Evolutionary conservation across 1,284 basidiomycete genomes (phyloP), one percentile per base, ranked within the genome.

Genomic region (Puccinia triticina): DNA sequence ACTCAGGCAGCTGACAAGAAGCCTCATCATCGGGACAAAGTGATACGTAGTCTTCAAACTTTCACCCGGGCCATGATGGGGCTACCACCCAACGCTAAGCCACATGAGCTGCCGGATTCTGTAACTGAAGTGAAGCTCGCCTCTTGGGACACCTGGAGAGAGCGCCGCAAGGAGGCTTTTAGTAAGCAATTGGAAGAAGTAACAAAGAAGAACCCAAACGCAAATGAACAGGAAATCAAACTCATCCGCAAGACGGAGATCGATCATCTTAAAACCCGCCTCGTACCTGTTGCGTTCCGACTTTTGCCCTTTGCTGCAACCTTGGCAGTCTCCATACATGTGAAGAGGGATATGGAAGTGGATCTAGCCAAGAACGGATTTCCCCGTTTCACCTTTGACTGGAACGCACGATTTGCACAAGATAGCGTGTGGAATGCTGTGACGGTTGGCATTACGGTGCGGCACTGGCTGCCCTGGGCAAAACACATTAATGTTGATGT

Each of bases 41-140:
- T 67, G 10, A 16, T 67, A 18, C 64, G 64, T 43, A 67, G 64
- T 67, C 64, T 67, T 43, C 64, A 67, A 40, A 37, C 64, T 43
- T 67, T 67, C 64, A 67, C 64, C 32, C 32, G 64, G 40, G 64
- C 64, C 29, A 67, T 67, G 32, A 67, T 67, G 64, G 64, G 64
- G 11, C 64, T 67, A 21, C 64, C 29, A 37, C 12, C 21, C 40
- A 34, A 67, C 32, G 32, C 64, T 43, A 67, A 67, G 64, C 32
- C 64, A 14, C 14, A 67, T 32, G 64, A 67, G 32, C 40, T 67
- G 18, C 64, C 64, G 16, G n/a, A 43, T 40, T 67, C 64, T 37
- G 64, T 67, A 37, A 43, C 40, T 16, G 34, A 11, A 43, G 32
- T 26, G 16, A 32, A 67, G 40, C 12, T 67, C 7, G 16, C 64